Evolutionary conservation across 495 filamentous ascomycete genomes (phyloP), one percentile per base, ranked within the genome.

Genomic region (Neurospora sp.): DNA sequence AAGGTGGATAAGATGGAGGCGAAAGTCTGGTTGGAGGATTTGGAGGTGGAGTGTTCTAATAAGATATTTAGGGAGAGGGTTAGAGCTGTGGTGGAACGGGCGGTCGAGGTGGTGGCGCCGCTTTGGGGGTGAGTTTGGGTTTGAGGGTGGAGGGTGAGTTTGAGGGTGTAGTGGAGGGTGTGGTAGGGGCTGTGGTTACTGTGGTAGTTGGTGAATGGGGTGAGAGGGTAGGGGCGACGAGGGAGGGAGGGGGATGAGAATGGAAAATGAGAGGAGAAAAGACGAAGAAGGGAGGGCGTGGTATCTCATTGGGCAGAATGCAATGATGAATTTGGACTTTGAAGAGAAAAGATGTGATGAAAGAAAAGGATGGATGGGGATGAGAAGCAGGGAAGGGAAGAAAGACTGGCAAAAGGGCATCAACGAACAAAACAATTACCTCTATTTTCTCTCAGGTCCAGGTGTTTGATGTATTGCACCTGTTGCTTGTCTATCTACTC

Each of bases 1-100:
- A 89, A 86, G 79, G 91, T 98, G 5, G 96, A 97, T 78, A 94
- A 93, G 81, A 90, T 94, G 80, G 87, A 92, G 73, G 96, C 94
- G 6, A 90, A 86, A 62, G 92, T 99, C 8, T 98, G 93, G 94
- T 86, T 99, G 39, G 95, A 98, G 85, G 88, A 90, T 69, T 79
- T 98, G 69, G 93, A 95, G 76, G 93, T 99, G 0, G 96, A 98
- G 81, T 94, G 94, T 80, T 83, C 81, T 38, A 92, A 91, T 75
- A 83, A 87, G 75, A 88, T 92, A 69, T 85, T 96, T 79, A 87
- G 87, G 72, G 93, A 96, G 79, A 84, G 96, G 69, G 92, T 99
- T 8, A 88, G 91, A 75, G 92, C 92, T 4, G 93, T 98, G 23
- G 92, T 98, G 38, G 96, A 98, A 80, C 84, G 96, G 75, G 94